Evolutionary conservation across 306 rosid species (phyloP), one percentile per base, ranked within the genome.

Genomic region (Pterocarpus santalinus): DNA sequence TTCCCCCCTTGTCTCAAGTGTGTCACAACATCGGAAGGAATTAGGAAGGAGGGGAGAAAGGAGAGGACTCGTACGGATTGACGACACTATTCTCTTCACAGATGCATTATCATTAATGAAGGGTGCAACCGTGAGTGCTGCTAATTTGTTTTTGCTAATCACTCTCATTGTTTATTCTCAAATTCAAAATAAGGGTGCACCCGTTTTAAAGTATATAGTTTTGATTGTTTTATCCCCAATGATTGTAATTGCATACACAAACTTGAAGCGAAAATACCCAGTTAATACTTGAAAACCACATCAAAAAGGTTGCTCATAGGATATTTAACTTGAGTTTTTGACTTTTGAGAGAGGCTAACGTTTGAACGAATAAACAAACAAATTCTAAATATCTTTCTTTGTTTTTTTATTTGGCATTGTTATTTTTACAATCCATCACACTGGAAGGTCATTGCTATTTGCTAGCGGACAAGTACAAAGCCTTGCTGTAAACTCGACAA

Each of bases 31-130:
- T 55, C 10, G 85, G 86, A 69, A 80, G 80, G 86, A 69, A 73
- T 63, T 17, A 64, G 72, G 79, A 80, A 68, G 82, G 72, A 77
- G 77, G 66, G 78, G 77, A 68, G 82, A 68, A 77, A 76, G 55
- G 57, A 44, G 70, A 78, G 30, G 61, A 66, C 68, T 70, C 35
- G 90, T 87, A 92, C 93, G 92, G 93, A 80, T 90, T 82, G 88
- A 85, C 87, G 86, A 88, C 89, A 86, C 68, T 60, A 71, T 69
- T 87, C 82, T 74, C 76, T 86, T 78, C 87, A 72, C 83, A 84
- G 84, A 73, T 49, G 89, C 61, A 79, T 61, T 65, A 46, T 82
- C 64, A 73, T 82, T 43, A 43, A 5, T 35, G 88, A 81, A 78
- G 39, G 47, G 69, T 80, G 83, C 88, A 89, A 76, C 16, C 13